Conservation (phyloP, 192 early-diverging fungal species). For the Nowakowskiella sp. region DNA sequence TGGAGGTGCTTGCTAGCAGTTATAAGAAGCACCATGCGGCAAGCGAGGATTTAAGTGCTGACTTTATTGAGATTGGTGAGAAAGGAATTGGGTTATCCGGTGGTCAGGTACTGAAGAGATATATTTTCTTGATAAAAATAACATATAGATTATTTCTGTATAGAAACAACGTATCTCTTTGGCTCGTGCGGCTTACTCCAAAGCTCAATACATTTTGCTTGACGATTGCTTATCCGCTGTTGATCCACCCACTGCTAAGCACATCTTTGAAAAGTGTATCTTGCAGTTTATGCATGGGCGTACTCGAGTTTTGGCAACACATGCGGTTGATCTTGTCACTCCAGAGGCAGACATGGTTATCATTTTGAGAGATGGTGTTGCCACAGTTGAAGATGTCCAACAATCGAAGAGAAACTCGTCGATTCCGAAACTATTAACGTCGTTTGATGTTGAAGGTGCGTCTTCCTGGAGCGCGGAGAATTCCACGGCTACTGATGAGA, state of each 20-base stretch:
- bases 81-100: slow-evolving; percentile 53
- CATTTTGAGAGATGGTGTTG: too few relatives aligned
- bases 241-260: slow-evolving; percentile 86
- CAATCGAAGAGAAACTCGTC: too few relatives aligned
- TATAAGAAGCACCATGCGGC: too few relatives aligned
- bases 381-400: too few relatives aligned
- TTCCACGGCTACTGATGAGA: too few relatives aligned
- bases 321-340: slow-evolving; percentile 41
- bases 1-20: slow-evolving; percentile 73
- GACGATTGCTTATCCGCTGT: slow-evolving; percentile 90
- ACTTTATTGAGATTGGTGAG: slow-evolving; percentile 79
- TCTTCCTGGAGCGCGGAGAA: too few relatives aligned
- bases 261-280: slow-evolving; percentile 73
- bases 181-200: slow-evolving; percentile 72
- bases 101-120: slow-evolving; percentile 39
- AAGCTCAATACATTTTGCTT: slow-evolving; percentile 60
- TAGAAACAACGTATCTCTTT: too few relatives aligned
- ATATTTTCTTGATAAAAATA: too few relatives aligned
- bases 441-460: too few relatives aligned
- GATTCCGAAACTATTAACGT: too few relatives aligned
- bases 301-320: slow-evolving; percentile 86
- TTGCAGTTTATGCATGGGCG: slow-evolving; percentile 63
- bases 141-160: too few relatives aligned
- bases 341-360: slow-evolving; percentile 26
- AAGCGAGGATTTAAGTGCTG: too few relatives aligned